Evolutionary conservation across 169 alveolate species (phyloP), one percentile per base, ranked within the genome.

Genomic region (Toxoplasma gondii): DNA sequence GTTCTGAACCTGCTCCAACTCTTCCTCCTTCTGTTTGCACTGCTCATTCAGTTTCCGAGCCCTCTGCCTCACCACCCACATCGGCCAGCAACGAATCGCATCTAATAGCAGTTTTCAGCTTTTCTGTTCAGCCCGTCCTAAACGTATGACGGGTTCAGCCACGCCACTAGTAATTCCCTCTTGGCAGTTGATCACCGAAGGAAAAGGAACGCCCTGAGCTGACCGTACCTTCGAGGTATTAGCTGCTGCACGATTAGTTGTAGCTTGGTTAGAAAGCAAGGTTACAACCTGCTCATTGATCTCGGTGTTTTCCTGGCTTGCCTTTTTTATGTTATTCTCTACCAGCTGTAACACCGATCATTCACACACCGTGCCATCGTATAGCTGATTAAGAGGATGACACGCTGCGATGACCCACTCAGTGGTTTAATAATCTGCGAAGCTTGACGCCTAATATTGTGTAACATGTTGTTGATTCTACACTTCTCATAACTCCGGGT

Each of bases 1-100:
- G 96, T 97, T 97, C 10, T 97, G 96, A 17, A 97, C 94, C 64
- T 97, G 96, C 94, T 96, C 98, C 39, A 96, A 95, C 95, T 98
- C 98, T 34, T 96, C 98, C 94, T 96, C 97, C 58, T 97, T 96
- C 91, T 95, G 96, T 36, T 96, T 95, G 91, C 97, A 96, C 44
- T 93, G 97, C 70, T 80, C 91, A 81, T 88, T 88, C 10, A 96
- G 92, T 31, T 74, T 69, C 86, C 96, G 95, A 43, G 98, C 97
- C 74, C 69, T 31, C 95, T 93, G 93, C 67, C 38, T 31, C 49
- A 74, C 41, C 84, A 74, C 34, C 39, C 90, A 82, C 69, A 82
- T 12, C 38, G 44, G 88, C 9, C 29, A 34, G 53, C 44, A 41
- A 19, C 38, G 36, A 27, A 81, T 36, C 38, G 44, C 44, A 81